Percentiles rank a stretch among this genome's conserved stretches.
phyloP scores from a whole-genome alignment of 306 rosid genomes.

The Pyrus communis region DNA sequence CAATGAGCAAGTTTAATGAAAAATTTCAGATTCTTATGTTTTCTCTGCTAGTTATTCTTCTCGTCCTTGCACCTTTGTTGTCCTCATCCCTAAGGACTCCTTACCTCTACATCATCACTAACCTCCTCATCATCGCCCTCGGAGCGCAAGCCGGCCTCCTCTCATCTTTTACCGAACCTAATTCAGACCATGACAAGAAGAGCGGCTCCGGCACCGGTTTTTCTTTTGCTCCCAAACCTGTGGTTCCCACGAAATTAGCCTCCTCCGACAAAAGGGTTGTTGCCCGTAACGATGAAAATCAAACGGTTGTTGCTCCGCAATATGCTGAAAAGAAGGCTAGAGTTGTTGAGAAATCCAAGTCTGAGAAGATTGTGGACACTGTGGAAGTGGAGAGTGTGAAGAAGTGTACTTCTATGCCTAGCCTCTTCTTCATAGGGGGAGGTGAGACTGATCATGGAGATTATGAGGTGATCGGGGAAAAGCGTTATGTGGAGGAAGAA shows the following conservation, averaged over 20 bases:
- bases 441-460: slow-evolving; percentile 31
- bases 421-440: slow-evolving; percentile 51
- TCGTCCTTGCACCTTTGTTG: slow-evolving; percentile 47
- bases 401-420: slow-evolving; percentile 54
- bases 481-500: slow-evolving; percentile 34
- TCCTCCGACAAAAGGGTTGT: slow-evolving; percentile 9
- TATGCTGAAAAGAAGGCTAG: slow-evolving; percentile 11
- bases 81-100: slow-evolving; percentile 54
- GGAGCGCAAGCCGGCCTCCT: slow-evolving; percentile 81
- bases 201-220: not conserved
- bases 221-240: slow-evolving; percentile 10
- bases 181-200: slow-evolving; percentile 30
- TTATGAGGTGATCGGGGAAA: slow-evolving; percentile 12
- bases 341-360: slow-evolving; percentile 24
- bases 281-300: not conserved
- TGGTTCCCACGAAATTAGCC: slow-evolving; percentile 10
- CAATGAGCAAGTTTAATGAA: slow-evolving; percentile 39
- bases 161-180: slow-evolving; percentile 35
- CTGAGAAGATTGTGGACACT: slow-evolving; percentile 24
- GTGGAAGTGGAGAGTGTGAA: slow-evolving; percentile 27
- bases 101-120: slow-evolving; percentile 55
- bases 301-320: slow-evolving; percentile 4
- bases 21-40: slow-evolving; percentile 51
- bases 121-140: slow-evolving; percentile 54
- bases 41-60: slow-evolving; percentile 42